These are phyloP conservation scores for Annulohypoxylon bovei DNA, from an alignment of 495 filamentous ascomycete species.

Conservation along the genomic window DNA sequence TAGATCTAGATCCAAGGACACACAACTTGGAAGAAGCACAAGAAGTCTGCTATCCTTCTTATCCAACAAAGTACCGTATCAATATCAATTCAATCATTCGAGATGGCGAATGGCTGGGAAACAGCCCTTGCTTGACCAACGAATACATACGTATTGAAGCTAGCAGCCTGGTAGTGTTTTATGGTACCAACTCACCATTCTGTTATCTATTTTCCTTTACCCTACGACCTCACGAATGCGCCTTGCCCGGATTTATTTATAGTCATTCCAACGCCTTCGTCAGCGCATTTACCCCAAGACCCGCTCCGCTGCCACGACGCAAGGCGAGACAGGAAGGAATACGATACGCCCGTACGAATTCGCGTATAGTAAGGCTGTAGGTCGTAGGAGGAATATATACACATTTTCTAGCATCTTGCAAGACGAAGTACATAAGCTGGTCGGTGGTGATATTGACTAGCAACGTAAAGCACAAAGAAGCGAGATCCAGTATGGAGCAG, in stretches of 20 bases:
- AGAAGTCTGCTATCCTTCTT: neutral
- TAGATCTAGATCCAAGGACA: conserved; percentile 9
- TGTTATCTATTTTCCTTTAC: conserved; percentile 7
- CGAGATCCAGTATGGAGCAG: conserved; percentile 64
- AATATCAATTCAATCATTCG: conserved; percentile 2
- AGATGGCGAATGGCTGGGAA: conserved; percentile 30
- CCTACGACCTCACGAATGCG: conserved; percentile 8
- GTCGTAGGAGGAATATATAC: conserved; percentile 3
- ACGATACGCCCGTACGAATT: conserved; percentile 20
- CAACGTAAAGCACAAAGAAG: neutral
- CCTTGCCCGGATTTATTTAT: conserved; percentile 18
- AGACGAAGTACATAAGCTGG: neutral
- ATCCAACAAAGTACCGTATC: neutral
- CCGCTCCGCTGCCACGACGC: conserved; percentile 31
- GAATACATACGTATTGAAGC: conserved; percentile 4
- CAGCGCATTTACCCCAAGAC: conserved; percentile 35
- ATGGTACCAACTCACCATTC: neutral
- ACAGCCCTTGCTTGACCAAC: conserved; percentile 25
- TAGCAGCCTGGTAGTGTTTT: conserved; percentile 4
- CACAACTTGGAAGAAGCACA: neutral
- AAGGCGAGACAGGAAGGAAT: conserved; percentile 11
- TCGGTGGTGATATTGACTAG: neutral
- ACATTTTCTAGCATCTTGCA: neutral
- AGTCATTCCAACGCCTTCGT: conserved; percentile 27
- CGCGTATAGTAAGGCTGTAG: conserved; percentile 16